These are phyloP conservation scores for Neofusicoccum laricinum DNA, from an alignment of 2,329 filamentous ascomycete species.

Conservation along the genomic window DNA sequence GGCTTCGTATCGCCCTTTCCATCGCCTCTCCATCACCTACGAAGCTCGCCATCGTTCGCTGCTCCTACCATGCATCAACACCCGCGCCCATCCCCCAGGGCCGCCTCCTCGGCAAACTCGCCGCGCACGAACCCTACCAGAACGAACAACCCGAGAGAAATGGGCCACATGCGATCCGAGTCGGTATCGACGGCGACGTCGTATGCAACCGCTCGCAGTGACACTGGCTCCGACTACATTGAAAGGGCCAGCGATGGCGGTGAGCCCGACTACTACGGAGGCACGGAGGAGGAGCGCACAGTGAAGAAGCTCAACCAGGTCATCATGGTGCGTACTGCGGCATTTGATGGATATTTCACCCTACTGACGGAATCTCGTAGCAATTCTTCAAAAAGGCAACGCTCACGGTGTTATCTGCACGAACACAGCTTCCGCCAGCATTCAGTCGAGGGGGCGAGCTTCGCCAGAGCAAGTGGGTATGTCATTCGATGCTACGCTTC, in stretches of 20 bases:
- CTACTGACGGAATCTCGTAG: slow-evolving; percentile 47
- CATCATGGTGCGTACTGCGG: slow-evolving; percentile 64
- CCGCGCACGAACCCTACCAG: slow-evolving; percentile 58
- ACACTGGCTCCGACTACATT: slow-evolving; percentile 31
- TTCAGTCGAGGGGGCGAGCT: slow-evolving; percentile 58
- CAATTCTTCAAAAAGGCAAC: slow-evolving; percentile 91
- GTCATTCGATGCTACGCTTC: slow-evolving; percentile 29
- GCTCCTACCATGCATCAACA: slow-evolving; percentile 78
- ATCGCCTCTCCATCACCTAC: neutral
- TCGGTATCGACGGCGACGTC: slow-evolving; percentile 51
- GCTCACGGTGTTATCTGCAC: slow-evolving; percentile 76
- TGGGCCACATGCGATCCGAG: slow-evolving; percentile 32
- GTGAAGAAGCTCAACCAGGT: slow-evolving; percentile 80
- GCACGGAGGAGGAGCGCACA: slow-evolving; percentile 30
- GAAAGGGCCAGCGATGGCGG: slow-evolving; percentile 52
- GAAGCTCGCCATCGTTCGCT: neutral
- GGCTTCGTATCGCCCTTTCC: neutral
- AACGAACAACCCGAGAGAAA: slow-evolving; percentile 71
- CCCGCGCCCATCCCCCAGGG: slow-evolving; percentile 69
- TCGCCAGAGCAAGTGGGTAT: slow-evolving; percentile 84
- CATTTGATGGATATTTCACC: neutral
- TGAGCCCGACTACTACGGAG: slow-evolving; percentile 42
- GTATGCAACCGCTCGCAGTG: slow-evolving; percentile 41
- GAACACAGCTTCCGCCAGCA: slow-evolving; percentile 64
- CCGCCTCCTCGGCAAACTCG: slow-evolving; percentile 44